phyloP scores from a whole-genome alignment of 108 stramenopile species.

The Fragilaria crotonensis region DNA sequence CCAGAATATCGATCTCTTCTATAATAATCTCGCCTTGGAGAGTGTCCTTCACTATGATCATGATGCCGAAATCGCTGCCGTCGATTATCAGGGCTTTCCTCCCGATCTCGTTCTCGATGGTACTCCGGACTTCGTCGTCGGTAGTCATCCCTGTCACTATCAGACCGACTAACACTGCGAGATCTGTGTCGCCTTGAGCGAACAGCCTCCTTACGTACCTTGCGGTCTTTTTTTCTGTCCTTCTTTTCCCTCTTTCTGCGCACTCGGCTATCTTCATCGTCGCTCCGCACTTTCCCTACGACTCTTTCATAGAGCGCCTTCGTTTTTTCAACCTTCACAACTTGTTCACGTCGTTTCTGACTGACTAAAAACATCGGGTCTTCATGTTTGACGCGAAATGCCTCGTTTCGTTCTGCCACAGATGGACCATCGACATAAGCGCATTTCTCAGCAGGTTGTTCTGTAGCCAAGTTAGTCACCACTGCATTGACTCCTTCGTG shows the following conservation, averaged over 20 bases:
- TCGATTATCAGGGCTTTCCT: background rate
- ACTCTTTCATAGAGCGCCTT: slow-evolving; percentile 55
- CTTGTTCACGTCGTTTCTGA: slow-evolving; percentile 29
- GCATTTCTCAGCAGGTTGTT: background rate
- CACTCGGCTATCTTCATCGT: background rate
- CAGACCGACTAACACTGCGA: background rate
- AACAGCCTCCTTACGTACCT: slow-evolving; percentile 5
- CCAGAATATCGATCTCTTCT: slow-evolving; percentile 2
- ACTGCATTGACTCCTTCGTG: slow-evolving; percentile 50
- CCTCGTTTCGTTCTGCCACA: slow-evolving; percentile 55
- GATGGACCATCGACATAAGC: slow-evolving; percentile 10
- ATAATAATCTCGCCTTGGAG: slow-evolving; percentile 1
- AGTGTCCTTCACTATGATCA: background rate
- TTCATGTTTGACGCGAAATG: slow-evolving; percentile 67
- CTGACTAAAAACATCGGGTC: slow-evolving; percentile 82
- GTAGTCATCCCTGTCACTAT: background rate
- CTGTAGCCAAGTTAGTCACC: slow-evolving; percentile 20
- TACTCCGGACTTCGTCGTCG: slow-evolving; percentile 5
- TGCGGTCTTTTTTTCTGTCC: slow-evolving; percentile 12
- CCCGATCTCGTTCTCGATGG: slow-evolving; percentile 5
- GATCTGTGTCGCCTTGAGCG: background rate
- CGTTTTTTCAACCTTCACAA: slow-evolving; percentile 46
- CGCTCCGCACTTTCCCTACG: slow-evolving; percentile 11
- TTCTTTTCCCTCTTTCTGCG: slow-evolving; percentile 20
- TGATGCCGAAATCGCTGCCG: slow-evolving; percentile 7